phyloP scores from a whole-genome alignment of 2,329 filamentous ascomycete genomes.

The Botryosphaeria dothidea region DNA sequence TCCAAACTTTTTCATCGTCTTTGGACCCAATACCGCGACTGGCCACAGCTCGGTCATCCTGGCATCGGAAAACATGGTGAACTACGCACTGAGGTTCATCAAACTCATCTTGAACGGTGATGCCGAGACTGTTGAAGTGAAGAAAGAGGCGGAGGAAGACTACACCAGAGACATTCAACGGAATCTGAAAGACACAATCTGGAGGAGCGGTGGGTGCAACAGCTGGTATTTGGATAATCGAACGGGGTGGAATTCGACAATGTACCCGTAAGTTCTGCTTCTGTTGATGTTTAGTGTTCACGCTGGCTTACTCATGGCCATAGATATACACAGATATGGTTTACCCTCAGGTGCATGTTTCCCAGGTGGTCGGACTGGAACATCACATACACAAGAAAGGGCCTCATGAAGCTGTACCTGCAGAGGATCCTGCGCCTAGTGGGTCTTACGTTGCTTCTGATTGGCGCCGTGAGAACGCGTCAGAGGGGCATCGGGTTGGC shows the following conservation, averaged over 20 bases:
- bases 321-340: constrained; percentile 54
- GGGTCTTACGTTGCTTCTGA: neutral
- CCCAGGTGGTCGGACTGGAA: constrained; percentile 58
- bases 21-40: constrained; percentile 64
- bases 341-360: constrained; percentile 52
- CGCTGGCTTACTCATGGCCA: constrained; percentile 20
- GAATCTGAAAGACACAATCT: constrained; percentile 49
- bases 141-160: constrained; percentile 47
- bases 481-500: neutral
- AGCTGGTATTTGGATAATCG: constrained; percentile 53
- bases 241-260: constrained; percentile 51
- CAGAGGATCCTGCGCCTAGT: neutral
- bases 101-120: constrained; percentile 53
- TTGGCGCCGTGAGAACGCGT: neutral
- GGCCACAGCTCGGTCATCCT: constrained; percentile 64
- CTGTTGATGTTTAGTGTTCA: neutral
- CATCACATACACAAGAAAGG: constrained; percentile 52
- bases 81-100: constrained; percentile 61
- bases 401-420: constrained; percentile 35
- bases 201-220: constrained; percentile 46
- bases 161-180: constrained; percentile 52
- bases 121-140: constrained; percentile 49
- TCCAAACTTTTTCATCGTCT: constrained; percentile 66
- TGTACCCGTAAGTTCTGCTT: constrained; percentile 32
- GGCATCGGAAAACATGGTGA: constrained; percentile 62